Conservation (phyloP, 1,284 basidiomycete species). For the Polyporus tsugae region DNA sequence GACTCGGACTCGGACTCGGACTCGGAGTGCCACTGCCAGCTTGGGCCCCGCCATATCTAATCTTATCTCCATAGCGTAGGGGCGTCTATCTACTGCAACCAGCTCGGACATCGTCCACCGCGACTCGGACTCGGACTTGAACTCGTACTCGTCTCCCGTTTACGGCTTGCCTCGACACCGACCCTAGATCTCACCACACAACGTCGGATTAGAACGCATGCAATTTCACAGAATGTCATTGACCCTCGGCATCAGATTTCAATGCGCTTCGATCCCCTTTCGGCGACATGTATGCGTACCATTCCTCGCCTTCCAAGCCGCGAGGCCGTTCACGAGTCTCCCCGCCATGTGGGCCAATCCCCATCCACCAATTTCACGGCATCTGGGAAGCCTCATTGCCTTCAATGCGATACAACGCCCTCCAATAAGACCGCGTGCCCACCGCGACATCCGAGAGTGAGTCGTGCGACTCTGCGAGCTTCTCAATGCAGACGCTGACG, state of each 20-base stretch:
- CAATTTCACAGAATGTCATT: not conserved
- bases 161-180: not conserved
- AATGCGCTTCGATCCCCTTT: not conserved
- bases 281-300: not conserved
- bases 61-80: not conserved
- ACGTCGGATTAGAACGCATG: not conserved
- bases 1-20: not conserved
- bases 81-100: not conserved
- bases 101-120: not conserved
- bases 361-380: not conserved
- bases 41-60: not conserved
- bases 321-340: not conserved
- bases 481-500: not conserved
- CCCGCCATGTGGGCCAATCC: not conserved
- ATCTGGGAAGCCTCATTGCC: not conserved
- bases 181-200: not conserved
- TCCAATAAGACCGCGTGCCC: not conserved
- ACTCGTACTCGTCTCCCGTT: constrained; percentile 2
- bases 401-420: constrained; percentile 8
- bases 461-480: not conserved
- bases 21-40: not conserved
- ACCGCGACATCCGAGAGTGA: not conserved
- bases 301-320: not conserved
- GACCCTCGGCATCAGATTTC: not conserved
- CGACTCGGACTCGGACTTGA: not conserved